Percentiles rank a stretch among this genome's conserved stretches.
Conservation (phyloP, 192 early-diverging fungal genomes). For the Oehlia diaphana region DNA sequence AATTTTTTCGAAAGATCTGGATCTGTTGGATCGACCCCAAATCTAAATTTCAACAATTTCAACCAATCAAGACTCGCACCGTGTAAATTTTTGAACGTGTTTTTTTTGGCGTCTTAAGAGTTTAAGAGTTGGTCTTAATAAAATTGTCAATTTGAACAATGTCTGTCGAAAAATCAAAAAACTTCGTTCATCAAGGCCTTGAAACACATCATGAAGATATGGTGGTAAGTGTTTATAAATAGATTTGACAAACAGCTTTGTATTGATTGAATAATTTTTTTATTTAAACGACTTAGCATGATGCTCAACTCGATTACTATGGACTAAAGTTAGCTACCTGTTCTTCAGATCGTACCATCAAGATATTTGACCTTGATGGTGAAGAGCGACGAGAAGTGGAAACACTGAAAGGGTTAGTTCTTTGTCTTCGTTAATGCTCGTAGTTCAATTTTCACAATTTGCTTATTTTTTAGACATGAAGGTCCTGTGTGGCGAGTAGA, state of each 20-base stretch:
- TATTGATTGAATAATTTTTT: not conserved
- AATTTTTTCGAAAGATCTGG: too few species aligned
- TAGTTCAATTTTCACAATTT: not conserved
- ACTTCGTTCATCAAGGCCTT: conserved; percentile 50
- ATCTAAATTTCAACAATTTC: not conserved
- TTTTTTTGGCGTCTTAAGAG: too few species aligned
- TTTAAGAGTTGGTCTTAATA: too few species aligned
- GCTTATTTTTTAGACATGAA: conserved; percentile 67
- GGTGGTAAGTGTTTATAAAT: conserved; percentile 60
- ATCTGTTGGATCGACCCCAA: too few species aligned
- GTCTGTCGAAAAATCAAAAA: not conserved
- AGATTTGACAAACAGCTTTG: not conserved
- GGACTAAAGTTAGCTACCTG: conserved; percentile 93
- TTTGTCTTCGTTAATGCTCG: not conserved
- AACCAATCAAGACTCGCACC: not conserved
- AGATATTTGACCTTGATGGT: conserved; percentile 88
- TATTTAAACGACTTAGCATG: conserved; percentile 44
- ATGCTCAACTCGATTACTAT: conserved; percentile 65
- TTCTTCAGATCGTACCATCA: conserved; percentile 94
- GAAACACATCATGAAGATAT: conserved; percentile 89
- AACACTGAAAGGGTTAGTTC: conserved; percentile 68
- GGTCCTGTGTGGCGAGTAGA: conserved; percentile 99
- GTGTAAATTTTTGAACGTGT: not conserved
- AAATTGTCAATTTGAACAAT: not conserved
- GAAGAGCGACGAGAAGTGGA: conserved; percentile 65